phyloP scores from a whole-genome alignment of 768 basidiomycete genomes.

The Leccinum barrowsii region DNA sequence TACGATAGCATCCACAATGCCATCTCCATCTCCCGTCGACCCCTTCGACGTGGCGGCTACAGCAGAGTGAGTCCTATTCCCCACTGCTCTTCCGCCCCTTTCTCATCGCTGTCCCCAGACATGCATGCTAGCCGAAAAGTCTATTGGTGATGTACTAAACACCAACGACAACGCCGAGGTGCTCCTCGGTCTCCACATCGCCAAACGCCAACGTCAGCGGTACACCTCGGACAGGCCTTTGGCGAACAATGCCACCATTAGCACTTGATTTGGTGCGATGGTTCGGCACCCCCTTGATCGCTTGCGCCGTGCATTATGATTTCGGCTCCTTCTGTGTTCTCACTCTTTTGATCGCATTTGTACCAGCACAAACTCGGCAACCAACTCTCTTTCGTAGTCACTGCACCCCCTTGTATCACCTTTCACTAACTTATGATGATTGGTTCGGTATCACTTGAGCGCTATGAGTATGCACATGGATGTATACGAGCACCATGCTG shows the following conservation, averaged over 20 bases:
- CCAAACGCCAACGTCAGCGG: slow-evolving; percentile 18
- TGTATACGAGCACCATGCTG: neutral
- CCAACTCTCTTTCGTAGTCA: neutral
- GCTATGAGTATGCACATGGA: slow-evolving; percentile 9
- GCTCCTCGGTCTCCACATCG: slow-evolving; percentile 61
- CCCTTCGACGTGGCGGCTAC: slow-evolving; percentile 55
- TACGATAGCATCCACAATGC: slow-evolving; percentile 81
- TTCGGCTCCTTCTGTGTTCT: neutral
- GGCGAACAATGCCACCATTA: slow-evolving; percentile 19
- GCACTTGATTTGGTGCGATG: slow-evolving; percentile 17
- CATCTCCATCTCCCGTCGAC: slow-evolving; percentile 64
- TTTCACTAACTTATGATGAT: slow-evolving; percentile 19
- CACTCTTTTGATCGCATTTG: slow-evolving; percentile 20
- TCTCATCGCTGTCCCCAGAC: slow-evolving; percentile 40
- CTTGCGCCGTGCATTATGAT: slow-evolving; percentile 7
- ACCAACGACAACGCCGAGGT: slow-evolving; percentile 62
- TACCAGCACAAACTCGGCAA: slow-evolving; percentile 21
- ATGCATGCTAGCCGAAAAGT: slow-evolving; percentile 67
- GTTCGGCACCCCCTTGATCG: neutral
- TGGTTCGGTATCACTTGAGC: neutral
- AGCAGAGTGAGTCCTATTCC: slow-evolving; percentile 40
- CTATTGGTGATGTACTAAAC: slow-evolving; percentile 66
- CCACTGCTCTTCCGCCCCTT: neutral
- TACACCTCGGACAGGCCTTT: slow-evolving; percentile 16
- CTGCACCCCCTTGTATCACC: slow-evolving; percentile 19